Evolutionary conservation across 192 early-diverging fungal genomes (phyloP), one percentile per base, ranked within the genome.

Genomic region (Physocladia obscura): DNA sequence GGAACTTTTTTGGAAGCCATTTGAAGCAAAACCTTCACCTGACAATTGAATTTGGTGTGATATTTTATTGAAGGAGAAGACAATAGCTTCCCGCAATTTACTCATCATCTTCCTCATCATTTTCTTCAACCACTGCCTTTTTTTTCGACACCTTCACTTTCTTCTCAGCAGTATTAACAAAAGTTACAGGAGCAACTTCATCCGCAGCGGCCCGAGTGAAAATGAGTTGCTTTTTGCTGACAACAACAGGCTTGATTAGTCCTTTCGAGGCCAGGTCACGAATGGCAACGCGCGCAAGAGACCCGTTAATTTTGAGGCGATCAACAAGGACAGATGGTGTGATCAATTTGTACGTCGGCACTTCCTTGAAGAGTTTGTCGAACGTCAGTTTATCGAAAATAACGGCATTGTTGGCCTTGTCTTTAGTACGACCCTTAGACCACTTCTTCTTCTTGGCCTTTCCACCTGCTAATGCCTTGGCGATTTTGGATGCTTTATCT

Each of bases 391-490:
- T 93, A 86, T 97, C 93, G 76, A 99, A 92, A 81, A 91, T 81
- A 76, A 99, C 96, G 79, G 92, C 86, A 91, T 99, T 98, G 93
- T 99, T 97, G 80, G 96, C 91, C 93, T 98, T 98, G 81, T 99
- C 97, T 94, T 98, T 97, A 67, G 95, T 93, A 89, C 96, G 96
- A 76, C 93, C 93, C 89, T 94, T 95, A 69, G 97, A 99, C 97
- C 97, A 99, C 93, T 99, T 99, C 96, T 95, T 71, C 79, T 82
- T 68, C 54, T 68, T 68, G 65, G 65, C 65, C 52, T 68, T 68
- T 5, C 65, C 65, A 57, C 65, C 65, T 38, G 65, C 65, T 36
- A 68, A 35, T 15, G 65, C 65, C 38, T 68, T 68, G 52, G 65
- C 65, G 52, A 68, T 38, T 52, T 68, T 68, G 8, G 65, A 68